These are phyloP conservation scores for Rhizopogon salebrosus DNA, from an alignment of 768 basidiomycete species.

Conservation along the genomic window DNA sequence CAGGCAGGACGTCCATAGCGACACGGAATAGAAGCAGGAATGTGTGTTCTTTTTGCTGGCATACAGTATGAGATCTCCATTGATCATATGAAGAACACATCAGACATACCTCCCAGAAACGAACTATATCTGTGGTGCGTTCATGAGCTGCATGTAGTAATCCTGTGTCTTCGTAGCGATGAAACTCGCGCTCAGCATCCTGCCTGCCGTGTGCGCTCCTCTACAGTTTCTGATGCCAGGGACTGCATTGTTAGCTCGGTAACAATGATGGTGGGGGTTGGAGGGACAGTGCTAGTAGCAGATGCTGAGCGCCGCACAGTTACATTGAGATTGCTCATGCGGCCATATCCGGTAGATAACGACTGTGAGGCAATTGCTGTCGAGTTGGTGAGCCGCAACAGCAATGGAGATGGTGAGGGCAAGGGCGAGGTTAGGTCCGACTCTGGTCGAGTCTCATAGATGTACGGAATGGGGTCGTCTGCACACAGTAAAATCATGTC, in stretches of 20 bases:
- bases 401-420: no score
- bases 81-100: neutral
- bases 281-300: neutral
- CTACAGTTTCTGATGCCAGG: neutral
- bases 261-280: neutral
- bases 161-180: neutral
- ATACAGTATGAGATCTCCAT: neutral
- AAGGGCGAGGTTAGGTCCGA: no score
- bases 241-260: neutral
- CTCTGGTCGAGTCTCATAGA: no score
- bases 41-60: neutral
- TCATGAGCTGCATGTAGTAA: neutral
- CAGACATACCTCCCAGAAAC: neutral
- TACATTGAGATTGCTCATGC: neutral
- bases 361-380: neutral
- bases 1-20: slow-evolving; percentile 15
- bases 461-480: no score
- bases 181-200: neutral
- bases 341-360: neutral
- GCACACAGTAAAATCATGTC: no score
- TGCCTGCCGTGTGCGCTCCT: neutral
- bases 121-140: neutral
- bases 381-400: neutral
- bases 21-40: slow-evolving; percentile 1
- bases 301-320: neutral